Evolutionary conservation across 164 flowering plant species (phyloP).

Genomic region (Kalanchoe fedtschenkoi): DNA sequence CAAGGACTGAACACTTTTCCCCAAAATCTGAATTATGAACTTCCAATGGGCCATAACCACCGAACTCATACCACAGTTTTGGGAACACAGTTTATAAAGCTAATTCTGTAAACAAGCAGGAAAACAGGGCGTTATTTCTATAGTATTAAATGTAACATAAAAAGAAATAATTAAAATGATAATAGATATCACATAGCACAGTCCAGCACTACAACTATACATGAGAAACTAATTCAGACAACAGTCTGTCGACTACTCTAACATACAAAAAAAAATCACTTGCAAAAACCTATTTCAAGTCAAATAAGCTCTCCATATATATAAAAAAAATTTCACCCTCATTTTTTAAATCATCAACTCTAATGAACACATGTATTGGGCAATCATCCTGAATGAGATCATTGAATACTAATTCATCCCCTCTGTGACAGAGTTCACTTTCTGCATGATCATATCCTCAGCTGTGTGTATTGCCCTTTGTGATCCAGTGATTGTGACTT

Average conservation of each 20-base stretch:
- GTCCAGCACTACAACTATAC: background rate
- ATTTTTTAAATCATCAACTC: background rate
- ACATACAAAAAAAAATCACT: background rate
- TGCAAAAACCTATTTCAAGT: background rate
- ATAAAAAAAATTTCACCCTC: background rate
- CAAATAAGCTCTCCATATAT: background rate
- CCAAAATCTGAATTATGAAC: too few species aligned
- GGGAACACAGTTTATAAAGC: too few species aligned
- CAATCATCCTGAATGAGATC: too few species aligned
- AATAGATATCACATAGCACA: background rate
- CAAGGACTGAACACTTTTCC: too few species aligned
- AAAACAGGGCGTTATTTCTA: too few species aligned
- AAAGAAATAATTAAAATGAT: background rate
- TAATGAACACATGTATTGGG: background rate
- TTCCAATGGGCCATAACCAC: too few species aligned
- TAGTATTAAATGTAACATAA: too few species aligned
- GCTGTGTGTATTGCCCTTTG: slow-evolving; percentile 70
- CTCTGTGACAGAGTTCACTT: slow-evolving; percentile 66
- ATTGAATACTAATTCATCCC: slow-evolving; percentile 14
- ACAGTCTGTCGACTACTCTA: background rate
- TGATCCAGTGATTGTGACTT: slow-evolving; percentile 90
- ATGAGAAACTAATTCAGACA: background rate
- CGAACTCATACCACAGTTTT: too few species aligned
- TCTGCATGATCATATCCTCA: slow-evolving; percentile 73
- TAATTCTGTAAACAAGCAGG: too few species aligned